A percentile compares a stretch with the other conserved stretches of the same genome.
phyloP scores from a whole-genome alignment of 768 basidiomycete species.

The Symmetrospora coprosmae region DNA sequence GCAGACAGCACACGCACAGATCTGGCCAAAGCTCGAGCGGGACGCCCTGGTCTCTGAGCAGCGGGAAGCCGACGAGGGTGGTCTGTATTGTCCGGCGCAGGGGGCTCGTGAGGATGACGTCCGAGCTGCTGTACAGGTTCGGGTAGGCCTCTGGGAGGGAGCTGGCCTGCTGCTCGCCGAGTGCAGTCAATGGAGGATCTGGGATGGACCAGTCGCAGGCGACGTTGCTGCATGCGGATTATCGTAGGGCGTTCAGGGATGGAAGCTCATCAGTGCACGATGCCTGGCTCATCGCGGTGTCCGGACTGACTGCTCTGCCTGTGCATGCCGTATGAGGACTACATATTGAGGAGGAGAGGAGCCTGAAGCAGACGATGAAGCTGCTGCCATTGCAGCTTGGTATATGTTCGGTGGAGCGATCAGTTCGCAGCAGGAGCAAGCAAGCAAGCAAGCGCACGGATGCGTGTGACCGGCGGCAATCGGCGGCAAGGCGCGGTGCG shows the following conservation, averaged over 20 bases:
- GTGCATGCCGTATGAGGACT: not conserved
- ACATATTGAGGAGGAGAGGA: too few relatives aligned
- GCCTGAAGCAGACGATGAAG: too few relatives aligned
- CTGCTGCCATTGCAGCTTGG: too few relatives aligned
- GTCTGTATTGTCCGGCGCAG: not conserved
- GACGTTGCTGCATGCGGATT: conserved; percentile 2
- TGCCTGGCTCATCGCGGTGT: too few relatives aligned
- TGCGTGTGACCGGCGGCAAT: too few relatives aligned
- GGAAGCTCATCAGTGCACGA: too few relatives aligned
- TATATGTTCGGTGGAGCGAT: too few relatives aligned
- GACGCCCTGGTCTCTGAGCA: not conserved
- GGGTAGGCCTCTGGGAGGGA: not conserved
- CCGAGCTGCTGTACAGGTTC: not conserved
- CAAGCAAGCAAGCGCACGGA: too few relatives aligned
- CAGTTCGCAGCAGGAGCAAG: too few relatives aligned
- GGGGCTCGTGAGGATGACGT: not conserved
- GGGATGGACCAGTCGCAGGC: not conserved
- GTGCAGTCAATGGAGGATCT: not conserved
- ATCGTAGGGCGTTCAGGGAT: not conserved
- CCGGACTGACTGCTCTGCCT: conserved; percentile 6
- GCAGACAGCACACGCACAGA: not conserved
- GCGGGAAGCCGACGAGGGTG: not conserved
- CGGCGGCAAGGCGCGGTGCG: too few relatives aligned
- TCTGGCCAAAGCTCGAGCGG: not conserved
- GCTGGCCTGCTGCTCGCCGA: not conserved